Conservation (phyloP, 768 basidiomycete species). For the Gymnopilus dilepis region DNA sequence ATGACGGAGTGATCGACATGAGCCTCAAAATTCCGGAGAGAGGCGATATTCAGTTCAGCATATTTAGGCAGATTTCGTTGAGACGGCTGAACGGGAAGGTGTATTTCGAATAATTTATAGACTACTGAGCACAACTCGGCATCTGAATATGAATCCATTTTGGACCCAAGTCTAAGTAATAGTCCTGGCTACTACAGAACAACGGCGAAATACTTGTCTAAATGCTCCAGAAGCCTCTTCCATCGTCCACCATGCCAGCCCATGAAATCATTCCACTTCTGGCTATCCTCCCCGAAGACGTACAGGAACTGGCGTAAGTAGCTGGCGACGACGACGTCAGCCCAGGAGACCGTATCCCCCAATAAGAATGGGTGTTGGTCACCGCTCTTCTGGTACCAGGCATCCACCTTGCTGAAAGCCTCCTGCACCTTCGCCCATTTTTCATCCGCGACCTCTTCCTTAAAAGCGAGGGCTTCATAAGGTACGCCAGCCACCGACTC, state of each 20-base stretch:
- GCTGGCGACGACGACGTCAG: neutral
- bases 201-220: neutral
- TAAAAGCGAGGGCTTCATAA: neutral
- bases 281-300: neutral
- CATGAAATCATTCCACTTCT: slow-evolving; percentile 1
- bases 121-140: too few species aligned
- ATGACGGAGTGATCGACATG: slow-evolving; percentile 1
- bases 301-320: neutral
- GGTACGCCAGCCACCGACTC: too few species aligned
- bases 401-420: neutral
- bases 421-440: slow-evolving; percentile 1
- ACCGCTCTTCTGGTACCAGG: neutral
- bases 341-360: neutral
- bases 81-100: slow-evolving; percentile 1
- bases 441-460: too few species aligned
- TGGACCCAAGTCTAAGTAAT: too few species aligned
- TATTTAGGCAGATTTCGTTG: neutral
- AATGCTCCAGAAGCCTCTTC: slow-evolving; percentile 4
- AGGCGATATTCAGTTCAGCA: slow-evolving; percentile 6
- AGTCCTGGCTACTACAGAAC: too few species aligned
- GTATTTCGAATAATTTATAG: neutral
- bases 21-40: slow-evolving; percentile 11
- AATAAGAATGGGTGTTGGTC: neutral
- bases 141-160: too few species aligned
- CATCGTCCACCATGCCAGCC: slow-evolving; percentile 27